Conservation (phyloP, 2,329 filamentous ascomycete species). For the Cytospora leucostoma region DNA sequence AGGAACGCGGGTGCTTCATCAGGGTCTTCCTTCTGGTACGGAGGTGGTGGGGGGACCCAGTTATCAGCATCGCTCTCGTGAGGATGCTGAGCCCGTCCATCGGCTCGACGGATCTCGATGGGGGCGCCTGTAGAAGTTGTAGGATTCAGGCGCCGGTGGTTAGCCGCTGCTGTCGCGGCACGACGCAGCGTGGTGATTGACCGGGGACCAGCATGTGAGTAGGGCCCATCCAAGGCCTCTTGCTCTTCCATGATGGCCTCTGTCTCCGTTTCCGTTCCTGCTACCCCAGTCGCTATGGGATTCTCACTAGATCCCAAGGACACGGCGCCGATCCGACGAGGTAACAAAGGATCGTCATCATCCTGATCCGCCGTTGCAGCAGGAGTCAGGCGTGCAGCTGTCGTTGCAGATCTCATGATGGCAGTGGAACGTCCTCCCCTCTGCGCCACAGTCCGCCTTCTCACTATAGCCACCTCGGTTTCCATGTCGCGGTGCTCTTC, state of each 20-base stretch:
- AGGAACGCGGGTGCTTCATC: conserved; percentile 58
- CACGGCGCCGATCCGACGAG: conserved; percentile 48
- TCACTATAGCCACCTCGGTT: conserved; percentile 76
- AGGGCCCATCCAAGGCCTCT: conserved; percentile 69
- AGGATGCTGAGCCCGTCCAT: conserved; percentile 71
- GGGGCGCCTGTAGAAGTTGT: conserved; percentile 51
- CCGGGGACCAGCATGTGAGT: conserved; percentile 71
- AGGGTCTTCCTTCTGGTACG: conserved; percentile 69
- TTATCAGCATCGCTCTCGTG: conserved; percentile 88
- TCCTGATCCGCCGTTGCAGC: conserved; percentile 34
- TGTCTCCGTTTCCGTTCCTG: conserved; percentile 48
- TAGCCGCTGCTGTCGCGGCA: conserved; percentile 74
- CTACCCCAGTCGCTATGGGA: conserved; percentile 38
- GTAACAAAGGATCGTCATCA: conserved; percentile 55
- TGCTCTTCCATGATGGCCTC: conserved; percentile 55
- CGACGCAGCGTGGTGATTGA: conserved; percentile 70
- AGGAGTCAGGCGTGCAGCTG: conserved; percentile 39
- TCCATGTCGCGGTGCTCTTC: conserved; percentile 75
- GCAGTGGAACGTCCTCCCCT: conserved; percentile 51
- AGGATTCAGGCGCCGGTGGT: conserved; percentile 68
- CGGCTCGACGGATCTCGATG: conserved; percentile 66
- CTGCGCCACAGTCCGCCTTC: conserved; percentile 71
- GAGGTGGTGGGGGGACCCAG: conserved; percentile 83
- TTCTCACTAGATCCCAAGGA: conserved; percentile 31
- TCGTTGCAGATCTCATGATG: conserved; percentile 53